A percentile compares a stretch with the other conserved stretches of the same genome.
Evolutionary conservation across 2,329 filamentous ascomycete genomes (phyloP).

Genomic region (Microcera coccophila): DNA sequence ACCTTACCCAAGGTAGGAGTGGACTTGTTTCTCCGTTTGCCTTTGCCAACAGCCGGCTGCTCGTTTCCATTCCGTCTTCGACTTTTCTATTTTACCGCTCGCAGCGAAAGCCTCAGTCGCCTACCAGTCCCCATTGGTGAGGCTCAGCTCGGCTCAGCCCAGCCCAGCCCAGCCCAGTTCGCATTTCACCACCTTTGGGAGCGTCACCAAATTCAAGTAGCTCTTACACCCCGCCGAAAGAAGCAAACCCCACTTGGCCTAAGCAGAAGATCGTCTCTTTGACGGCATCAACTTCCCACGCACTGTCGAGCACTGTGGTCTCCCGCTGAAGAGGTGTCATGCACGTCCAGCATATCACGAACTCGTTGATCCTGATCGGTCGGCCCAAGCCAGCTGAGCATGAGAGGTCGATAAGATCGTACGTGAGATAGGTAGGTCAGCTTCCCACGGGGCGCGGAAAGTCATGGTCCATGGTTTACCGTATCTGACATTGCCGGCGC

Average conservation of each 20-base stretch:
- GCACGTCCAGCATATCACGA: conserved; percentile 6
- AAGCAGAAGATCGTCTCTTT: not conserved
- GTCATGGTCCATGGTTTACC: not conserved
- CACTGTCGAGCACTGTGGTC: conserved; percentile 8
- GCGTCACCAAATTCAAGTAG: no score
- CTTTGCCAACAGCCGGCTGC: no score
- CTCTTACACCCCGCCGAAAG: not conserved
- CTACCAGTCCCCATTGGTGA: no score
- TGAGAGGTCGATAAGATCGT: not conserved
- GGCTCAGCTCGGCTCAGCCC: no score
- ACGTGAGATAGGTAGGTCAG: not conserved
- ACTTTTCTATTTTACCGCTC: no score
- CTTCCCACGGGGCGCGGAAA: not conserved
- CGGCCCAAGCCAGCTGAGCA: not conserved
- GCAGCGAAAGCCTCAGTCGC: no score
- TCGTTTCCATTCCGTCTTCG: no score
- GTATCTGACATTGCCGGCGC: not conserved
- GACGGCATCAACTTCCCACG: not conserved
- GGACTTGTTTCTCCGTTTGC: no score
- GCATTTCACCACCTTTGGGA: no score
- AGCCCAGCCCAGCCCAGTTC: no score
- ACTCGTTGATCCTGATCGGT: not conserved
- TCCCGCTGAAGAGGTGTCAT: conserved; percentile 3
- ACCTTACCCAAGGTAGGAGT: no score
- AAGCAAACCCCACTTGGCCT: not conserved